These are phyloP conservation scores for Komagataea norvegica DNA, from an alignment of 1,139 yeast species.

Conservation along the genomic window DNA sequence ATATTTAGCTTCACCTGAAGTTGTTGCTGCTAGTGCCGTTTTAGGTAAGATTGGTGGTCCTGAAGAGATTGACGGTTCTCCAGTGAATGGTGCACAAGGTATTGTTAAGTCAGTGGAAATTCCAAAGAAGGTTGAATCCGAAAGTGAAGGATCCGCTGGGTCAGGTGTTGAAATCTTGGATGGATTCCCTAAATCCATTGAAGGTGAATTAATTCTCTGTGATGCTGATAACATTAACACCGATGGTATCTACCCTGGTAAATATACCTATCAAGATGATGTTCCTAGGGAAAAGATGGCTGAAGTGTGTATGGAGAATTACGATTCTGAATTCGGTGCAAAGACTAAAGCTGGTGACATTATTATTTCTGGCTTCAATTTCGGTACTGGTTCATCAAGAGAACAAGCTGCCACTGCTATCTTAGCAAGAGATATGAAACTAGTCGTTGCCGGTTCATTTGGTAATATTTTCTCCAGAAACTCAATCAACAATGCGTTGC, in stretches of 20 bases:
- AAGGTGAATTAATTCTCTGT: conserved; percentile 90
- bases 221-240: conserved; percentile 98
- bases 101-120: conserved; percentile 41
- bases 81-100: conserved; percentile 27
- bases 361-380: conserved; percentile 86
- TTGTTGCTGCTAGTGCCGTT: conserved; percentile 96
- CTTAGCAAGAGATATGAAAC: conserved; percentile 85
- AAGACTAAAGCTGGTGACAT: conserved; percentile 88
- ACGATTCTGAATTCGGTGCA: conserved; percentile 77
- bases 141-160: conserved; percentile 26
- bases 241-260: conserved; percentile 98
- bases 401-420: conserved; percentile 99
- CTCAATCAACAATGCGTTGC: conserved; percentile 89
- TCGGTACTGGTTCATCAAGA: conserved; percentile 98
- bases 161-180: conserved; percentile 62
- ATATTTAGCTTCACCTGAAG: conserved; percentile 94
- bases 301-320: conserved; percentile 98
- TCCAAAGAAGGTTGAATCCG: conserved; percentile 29
- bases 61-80: conserved; percentile 64
- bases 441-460: conserved; percentile 95
- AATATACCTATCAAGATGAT: conserved; percentile 97
- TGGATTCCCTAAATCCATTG: conserved; percentile 85
- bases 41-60: conserved; percentile 92
- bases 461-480: conserved; percentile 96
- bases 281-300: conserved; percentile 95